Evolutionary conservation across 345 rosid genomes (phyloP).

Genomic region (Syzygium aqueum): DNA sequence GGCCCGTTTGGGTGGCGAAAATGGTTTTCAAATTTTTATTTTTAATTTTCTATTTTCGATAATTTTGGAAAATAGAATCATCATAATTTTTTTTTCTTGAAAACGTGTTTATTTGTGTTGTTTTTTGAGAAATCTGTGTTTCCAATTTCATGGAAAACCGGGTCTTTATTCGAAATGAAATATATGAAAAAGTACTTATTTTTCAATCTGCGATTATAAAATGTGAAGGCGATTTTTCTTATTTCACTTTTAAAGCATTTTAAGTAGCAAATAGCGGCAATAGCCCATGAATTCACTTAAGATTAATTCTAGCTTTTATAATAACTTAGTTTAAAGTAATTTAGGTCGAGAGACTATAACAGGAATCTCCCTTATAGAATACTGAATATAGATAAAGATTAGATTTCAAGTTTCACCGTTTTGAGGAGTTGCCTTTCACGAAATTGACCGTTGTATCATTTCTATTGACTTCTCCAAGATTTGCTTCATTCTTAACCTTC

Average conservation of each 20-base stretch:
- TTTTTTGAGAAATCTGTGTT: fast-evolving
- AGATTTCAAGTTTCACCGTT: fast-evolving
- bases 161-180: background rate
- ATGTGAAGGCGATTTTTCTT: fast-evolving
- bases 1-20: background rate
- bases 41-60: background rate
- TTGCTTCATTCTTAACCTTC: no score
- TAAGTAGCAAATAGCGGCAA: background rate
- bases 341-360: fast-evolving
- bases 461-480: no score
- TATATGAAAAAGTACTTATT: background rate
- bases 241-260: background rate
- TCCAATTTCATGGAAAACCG: background rate
- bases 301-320: fast-evolving
- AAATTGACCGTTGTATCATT: fast-evolving
- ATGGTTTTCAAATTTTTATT: background rate
- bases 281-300: background rate
- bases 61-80: background rate
- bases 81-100: background rate
- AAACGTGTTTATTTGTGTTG: background rate
- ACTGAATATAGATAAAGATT: background rate
- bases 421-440: background rate
- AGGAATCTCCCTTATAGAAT: background rate
- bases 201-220: background rate
- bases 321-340: background rate